phyloP scores from a whole-genome alignment of 306 rosid species.

The Quercus robur region DNA sequence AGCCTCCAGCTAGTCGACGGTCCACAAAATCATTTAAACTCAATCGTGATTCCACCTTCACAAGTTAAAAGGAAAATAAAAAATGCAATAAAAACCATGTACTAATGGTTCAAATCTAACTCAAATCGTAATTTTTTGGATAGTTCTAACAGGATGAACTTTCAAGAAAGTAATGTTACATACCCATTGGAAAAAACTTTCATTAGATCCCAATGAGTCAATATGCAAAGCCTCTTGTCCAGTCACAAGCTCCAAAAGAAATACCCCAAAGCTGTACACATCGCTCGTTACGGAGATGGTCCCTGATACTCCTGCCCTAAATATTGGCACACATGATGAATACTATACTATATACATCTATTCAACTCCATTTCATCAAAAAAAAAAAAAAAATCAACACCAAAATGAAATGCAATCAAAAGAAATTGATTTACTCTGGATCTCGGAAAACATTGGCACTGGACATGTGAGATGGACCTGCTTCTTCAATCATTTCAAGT shows the following conservation, averaged over 20 bases:
- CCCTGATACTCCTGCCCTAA: slow-evolving; percentile 27
- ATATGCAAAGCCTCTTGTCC: slow-evolving; percentile 39
- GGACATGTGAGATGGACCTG: slow-evolving; percentile 36
- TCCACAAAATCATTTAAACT: slow-evolving; percentile 38
- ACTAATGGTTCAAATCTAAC: no score
- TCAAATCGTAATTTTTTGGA: no score
- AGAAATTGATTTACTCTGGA: slow-evolving; percentile 35
- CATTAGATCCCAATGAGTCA: slow-evolving; percentile 39
- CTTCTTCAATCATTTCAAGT: slow-evolving; percentile 39
- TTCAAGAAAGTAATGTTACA: background rate
- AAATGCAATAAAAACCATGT: no score
- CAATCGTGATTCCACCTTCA: slow-evolving; percentile 44
- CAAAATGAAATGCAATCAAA: slow-evolving; percentile 7
- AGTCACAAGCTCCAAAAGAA: slow-evolving; percentile 43
- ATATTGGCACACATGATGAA: background rate
- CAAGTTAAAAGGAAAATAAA: background rate
- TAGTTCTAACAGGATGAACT: no score
- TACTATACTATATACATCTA: background rate
- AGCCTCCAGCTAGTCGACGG: slow-evolving; percentile 30
- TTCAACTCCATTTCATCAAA: no score
- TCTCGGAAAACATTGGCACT: slow-evolving; percentile 37
- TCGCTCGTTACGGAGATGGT: slow-evolving; percentile 30
- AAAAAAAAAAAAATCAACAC: background rate
- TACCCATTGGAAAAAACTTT: slow-evolving; percentile 43
- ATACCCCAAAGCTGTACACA: slow-evolving; percentile 49